These are phyloP conservation scores for Sinapis alba DNA, from an alignment of 441 rosid genomes.

Conservation along the genomic window DNA sequence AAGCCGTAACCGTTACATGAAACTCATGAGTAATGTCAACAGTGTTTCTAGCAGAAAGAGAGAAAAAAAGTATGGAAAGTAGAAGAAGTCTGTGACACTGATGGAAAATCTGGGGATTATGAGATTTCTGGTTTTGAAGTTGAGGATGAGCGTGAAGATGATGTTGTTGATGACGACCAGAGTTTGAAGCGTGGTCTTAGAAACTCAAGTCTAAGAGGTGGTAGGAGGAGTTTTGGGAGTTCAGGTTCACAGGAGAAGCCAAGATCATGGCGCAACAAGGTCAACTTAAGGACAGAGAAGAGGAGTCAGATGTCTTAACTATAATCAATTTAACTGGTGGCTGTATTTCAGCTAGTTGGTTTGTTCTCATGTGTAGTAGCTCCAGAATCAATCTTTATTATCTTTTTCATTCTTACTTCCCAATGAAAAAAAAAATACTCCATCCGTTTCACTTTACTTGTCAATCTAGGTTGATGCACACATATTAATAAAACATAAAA, in stretches of 20 bases:
- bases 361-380: conserved; percentile 12
- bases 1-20: conserved; percentile 65
- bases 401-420: background rate
- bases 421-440: background rate
- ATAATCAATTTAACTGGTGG: background rate
- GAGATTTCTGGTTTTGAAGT: conserved; percentile 44
- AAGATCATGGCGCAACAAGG: conserved; percentile 20
- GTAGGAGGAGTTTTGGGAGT: conserved; percentile 25
- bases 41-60: conserved; percentile 44
- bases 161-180: conserved; percentile 30
- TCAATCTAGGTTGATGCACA: no score
- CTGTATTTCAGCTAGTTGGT: conserved; percentile 16
- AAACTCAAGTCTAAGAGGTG: conserved; percentile 35
- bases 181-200: conserved; percentile 32
- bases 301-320: conserved; percentile 21
- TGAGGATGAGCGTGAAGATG: conserved; percentile 39
- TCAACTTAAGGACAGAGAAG: conserved; percentile 27
- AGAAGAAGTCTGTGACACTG: conserved; percentile 42
- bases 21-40: conserved; percentile 68
- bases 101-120: conserved; percentile 48
- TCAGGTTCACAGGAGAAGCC: conserved; percentile 25
- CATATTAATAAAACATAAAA: no score
- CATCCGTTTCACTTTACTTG: no score
- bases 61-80: conserved; percentile 41
- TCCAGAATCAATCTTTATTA: background rate